phyloP scores from a whole-genome alignment of 2,329 filamentous ascomycete species.

The Aspergillus ochraceoroseus region DNA sequence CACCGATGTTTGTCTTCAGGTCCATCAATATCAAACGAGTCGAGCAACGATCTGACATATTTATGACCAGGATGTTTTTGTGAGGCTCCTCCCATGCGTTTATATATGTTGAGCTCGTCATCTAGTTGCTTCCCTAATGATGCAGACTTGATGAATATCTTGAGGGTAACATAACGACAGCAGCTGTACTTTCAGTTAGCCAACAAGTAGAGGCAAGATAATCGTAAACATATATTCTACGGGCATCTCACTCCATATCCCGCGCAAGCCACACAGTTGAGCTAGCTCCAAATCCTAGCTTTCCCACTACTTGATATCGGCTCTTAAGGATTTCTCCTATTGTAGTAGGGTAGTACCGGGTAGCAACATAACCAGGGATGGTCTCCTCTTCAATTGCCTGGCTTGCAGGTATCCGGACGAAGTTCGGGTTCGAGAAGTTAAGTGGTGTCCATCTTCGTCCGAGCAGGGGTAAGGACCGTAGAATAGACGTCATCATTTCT shows the following conservation, averaged over 20 bases:
- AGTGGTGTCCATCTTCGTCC: slow-evolving; percentile 31
- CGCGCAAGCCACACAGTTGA: slow-evolving; percentile 39
- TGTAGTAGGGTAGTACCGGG: slow-evolving; percentile 28
- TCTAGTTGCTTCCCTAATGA: slow-evolving; percentile 29
- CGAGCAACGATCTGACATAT: slow-evolving; percentile 30
- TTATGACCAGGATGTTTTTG: slow-evolving; percentile 28
- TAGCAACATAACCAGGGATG: slow-evolving; percentile 25
- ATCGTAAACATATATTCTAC: not conserved
- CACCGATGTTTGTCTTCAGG: slow-evolving; percentile 32
- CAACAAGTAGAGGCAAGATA: not conserved
- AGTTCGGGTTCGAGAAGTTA: slow-evolving; percentile 31
- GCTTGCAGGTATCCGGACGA: slow-evolving; percentile 20
- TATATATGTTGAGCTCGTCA: slow-evolving; percentile 44
- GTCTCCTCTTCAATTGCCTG: slow-evolving; percentile 34
- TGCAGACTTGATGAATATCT: slow-evolving; percentile 28
- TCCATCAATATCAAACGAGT: slow-evolving; percentile 33
- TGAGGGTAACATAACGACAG: slow-evolving; percentile 31
- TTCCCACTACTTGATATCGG: slow-evolving; percentile 35
- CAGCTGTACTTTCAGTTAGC: slow-evolving; percentile 15
- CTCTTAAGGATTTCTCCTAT: slow-evolving; percentile 31
- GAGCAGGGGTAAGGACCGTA: slow-evolving; percentile 24
- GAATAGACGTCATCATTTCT: slow-evolving; percentile 17
- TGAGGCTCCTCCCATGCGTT: slow-evolving; percentile 32
- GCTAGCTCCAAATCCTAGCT: slow-evolving; percentile 35
- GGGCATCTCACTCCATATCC: slow-evolving; percentile 29